Percentiles rank a stretch among this genome's conserved stretches.
phyloP scores from a whole-genome alignment of 371 early-diverging fungal species.

The Apophysomyces variabilis region DNA sequence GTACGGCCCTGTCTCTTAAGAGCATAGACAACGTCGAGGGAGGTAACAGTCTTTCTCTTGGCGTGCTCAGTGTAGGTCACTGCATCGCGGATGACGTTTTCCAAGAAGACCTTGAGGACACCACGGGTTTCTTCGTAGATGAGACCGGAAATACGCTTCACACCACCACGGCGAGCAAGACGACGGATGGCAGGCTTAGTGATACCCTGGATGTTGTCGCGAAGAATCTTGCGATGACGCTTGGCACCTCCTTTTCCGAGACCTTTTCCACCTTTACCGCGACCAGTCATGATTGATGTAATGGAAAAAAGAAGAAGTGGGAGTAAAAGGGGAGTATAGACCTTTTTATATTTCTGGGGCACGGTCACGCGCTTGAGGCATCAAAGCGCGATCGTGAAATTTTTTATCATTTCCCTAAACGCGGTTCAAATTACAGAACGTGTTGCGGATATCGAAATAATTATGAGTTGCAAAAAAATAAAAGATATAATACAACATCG shows the following conservation, averaged over 20 bases:
- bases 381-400: conserved; percentile 5
- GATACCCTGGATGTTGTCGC: conserved; percentile 99
- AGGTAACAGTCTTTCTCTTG: conserved; percentile 98
- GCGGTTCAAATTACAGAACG: conserved; percentile 10
- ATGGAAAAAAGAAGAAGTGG: conserved; percentile 17
- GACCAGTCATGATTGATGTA: conserved; percentile 77
- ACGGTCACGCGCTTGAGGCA: conserved; percentile 9
- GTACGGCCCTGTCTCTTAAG: conserved; percentile 98
- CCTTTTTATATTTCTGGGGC: conserved; percentile 19
- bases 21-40: conserved; percentile 94
- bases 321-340: conserved; percentile 19
- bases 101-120: conserved; percentile 97
- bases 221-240: conserved; percentile 99
- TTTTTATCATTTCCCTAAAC: conserved; percentile 20
- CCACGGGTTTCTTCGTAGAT: conserved; percentile 99
- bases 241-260: conserved; percentile 97
- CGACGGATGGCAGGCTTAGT: conserved; percentile 99
- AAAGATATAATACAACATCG: background rate
- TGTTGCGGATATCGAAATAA: conserved; percentile 11
- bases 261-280: conserved; percentile 98
- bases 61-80: conserved; percentile 99
- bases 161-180: conserved; percentile 99
- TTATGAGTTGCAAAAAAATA: conserved; percentile 4
- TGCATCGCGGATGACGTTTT: conserved; percentile 97
- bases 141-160: conserved; percentile 99